Evolutionary conservation across 176 grass and related monocot species (phyloP), one percentile per base, ranked within the genome.

Genomic region (Saccharum officinarum): DNA sequence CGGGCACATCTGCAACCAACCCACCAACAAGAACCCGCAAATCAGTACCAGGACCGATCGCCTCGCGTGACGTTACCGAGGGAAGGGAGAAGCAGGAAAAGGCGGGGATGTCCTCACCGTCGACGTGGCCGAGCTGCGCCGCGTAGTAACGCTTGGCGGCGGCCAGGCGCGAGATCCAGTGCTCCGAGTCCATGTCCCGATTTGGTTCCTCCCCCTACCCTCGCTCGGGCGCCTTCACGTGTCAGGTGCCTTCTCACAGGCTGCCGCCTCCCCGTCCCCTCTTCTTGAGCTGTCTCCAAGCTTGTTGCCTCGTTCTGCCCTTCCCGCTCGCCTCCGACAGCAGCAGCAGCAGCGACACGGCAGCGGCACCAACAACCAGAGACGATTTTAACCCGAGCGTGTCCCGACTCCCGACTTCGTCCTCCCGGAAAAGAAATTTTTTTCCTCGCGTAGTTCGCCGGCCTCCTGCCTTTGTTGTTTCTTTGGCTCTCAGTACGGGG

Each of bases 161-260:
- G 45, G 93, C 93, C 33, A 95, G 91, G 91, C 90, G 93, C 64
- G 96, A 95, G 93, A 95, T 95, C 96, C 96, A 98, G 86, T 94
- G 93, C 88, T 95, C 89, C 83, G 96, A 98, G 82, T 97, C 92
- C 94, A 97, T 94, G 89, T 63, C 49, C 17, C 28, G 80, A 71
- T 82, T 59, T 25, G 66, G 4, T 18, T 17, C 66, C 41, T n/a
- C 12, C 34, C 61, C 34, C 61, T 75, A 41, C 76, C 37, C 45
- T 57, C 4, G 44, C 20, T 16, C 20, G 31, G 31, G 28, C 39
- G 20, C 18, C 16, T 47, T 49, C 78, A 39, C 55, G 57, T 23
- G 36, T 10, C 38, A 16, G 4, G 49, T 4, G 22, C 25, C 38
- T 15, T 13, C 52, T 7, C 17, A 16, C 33, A 38, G 55, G 20